A percentile compares a stretch with the other conserved stretches of the same genome.
phyloP scores from a whole-genome alignment of 2,329 filamentous ascomycete genomes.

The Pyrenophora seminiperda region DNA sequence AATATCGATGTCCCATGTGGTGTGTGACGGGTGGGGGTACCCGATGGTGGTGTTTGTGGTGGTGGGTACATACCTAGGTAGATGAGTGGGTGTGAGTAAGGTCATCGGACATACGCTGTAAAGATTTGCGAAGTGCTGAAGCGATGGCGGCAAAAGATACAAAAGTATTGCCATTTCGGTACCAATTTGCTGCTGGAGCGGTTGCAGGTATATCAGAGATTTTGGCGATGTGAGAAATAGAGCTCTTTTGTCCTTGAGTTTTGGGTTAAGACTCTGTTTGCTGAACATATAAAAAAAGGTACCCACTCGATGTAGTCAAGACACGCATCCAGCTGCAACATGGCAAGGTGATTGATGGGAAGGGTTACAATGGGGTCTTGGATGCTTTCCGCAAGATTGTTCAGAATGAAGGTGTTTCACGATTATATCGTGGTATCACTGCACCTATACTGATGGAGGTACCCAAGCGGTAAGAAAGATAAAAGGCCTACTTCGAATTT shows the following conservation, averaged over 20 bases:
- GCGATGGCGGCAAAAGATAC: background rate
- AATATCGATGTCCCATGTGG: no score
- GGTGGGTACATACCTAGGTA: no score
- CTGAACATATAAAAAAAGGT: constrained; percentile 39
- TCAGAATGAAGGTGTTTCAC: constrained; percentile 28
- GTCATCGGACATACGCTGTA: background rate
- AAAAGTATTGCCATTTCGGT: constrained; percentile 32
- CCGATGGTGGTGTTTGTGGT: no score
- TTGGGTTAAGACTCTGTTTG: background rate
- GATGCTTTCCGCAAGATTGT: constrained; percentile 40
- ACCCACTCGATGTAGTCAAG: constrained; percentile 42
- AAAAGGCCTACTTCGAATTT: background rate
- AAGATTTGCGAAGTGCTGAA: no score
- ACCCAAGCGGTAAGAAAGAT: constrained; percentile 28
- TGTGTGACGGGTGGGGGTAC: no score
- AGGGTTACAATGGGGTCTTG: constrained; percentile 36
- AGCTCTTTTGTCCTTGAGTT: background rate
- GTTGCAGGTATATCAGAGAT: constrained; percentile 28
- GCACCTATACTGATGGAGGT: constrained; percentile 43
- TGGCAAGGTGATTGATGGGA: constrained; percentile 22
- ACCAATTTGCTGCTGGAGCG: constrained; percentile 36
- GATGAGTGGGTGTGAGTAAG: no score
- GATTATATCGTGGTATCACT: constrained; percentile 39
- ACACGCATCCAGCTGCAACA: constrained; percentile 41
- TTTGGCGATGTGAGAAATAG: constrained; percentile 30